A percentile compares a stretch with the other conserved stretches of the same genome.
Conservation (phyloP, 2,329 filamentous ascomycete species). For the Colletotrichum spaethianum region DNA sequence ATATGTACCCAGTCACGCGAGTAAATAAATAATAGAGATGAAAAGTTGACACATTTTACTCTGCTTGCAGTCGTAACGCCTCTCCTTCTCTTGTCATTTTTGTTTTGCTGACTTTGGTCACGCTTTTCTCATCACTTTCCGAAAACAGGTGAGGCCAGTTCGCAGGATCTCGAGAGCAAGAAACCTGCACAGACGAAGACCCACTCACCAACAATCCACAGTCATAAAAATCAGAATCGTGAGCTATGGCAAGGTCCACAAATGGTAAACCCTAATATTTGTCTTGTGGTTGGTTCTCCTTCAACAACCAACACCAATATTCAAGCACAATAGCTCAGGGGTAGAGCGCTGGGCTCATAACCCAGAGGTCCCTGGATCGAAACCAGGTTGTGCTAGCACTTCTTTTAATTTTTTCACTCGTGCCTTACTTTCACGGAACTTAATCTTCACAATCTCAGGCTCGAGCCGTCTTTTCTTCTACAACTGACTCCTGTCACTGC, state of each 20-base stretch:
- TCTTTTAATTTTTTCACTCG: background rate
- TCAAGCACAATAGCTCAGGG: conserved; percentile 40
- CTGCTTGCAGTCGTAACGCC: too few species aligned
- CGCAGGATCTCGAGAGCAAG: background rate
- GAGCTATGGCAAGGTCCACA: background rate
- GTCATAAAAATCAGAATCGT: background rate
- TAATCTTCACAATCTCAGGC: background rate
- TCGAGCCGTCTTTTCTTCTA: background rate
- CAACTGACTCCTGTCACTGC: background rate
- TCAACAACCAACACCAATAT: background rate
- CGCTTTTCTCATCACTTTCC: too few species aligned
- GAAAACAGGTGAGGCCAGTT: background rate
- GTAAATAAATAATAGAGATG: background rate
- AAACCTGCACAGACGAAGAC: background rate
- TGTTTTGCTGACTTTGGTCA: background rate
- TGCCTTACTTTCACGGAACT: fast-evolving
- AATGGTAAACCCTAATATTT: background rate
- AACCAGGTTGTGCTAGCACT: conserved; percentile 33
- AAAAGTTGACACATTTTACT: too few species aligned
- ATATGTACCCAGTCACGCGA: too few species aligned
- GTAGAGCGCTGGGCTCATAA: conserved; percentile 40
- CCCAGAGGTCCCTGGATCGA: conserved; percentile 39
- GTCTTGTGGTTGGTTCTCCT: fast-evolving
- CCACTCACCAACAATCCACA: background rate
- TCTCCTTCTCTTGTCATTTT: too few species aligned